Evolutionary conservation across 805 yeast genomes (phyloP).

Genomic region (Wickerhamiella slavikovae): DNA sequence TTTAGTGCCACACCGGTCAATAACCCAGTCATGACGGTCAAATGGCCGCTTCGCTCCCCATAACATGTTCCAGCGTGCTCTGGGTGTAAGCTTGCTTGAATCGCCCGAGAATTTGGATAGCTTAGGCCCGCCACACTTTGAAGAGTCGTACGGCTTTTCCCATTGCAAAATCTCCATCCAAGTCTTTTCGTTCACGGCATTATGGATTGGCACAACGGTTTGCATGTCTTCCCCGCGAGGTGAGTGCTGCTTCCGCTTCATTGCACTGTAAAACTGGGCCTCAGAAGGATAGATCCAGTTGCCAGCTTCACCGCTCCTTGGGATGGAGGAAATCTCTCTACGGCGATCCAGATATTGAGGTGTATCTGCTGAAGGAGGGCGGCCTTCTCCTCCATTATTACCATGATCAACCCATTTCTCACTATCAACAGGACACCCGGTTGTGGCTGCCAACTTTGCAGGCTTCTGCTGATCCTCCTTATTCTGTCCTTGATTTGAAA

Average conservation of each 20-base stretch:
- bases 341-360: conserved; percentile 36
- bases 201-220: conserved; percentile 83
- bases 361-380: conserved; percentile 10
- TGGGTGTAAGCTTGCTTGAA: conserved; percentile 64
- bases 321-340: conserved; percentile 63
- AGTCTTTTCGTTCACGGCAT: conserved; percentile 79
- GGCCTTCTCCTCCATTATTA: conserved; percentile 17
- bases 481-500: no score
- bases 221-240: conserved; percentile 71
- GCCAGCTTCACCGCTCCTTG: conserved; percentile 40
- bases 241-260: conserved; percentile 76
- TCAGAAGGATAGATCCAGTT: conserved; percentile 96
- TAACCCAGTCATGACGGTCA: conserved; percentile 90
- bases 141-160: conserved; percentile 30
- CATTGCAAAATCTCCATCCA: conserved; percentile 71
- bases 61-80: conserved; percentile 49
- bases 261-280: conserved; percentile 84
- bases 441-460: neutral
- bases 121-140: conserved; percentile 62
- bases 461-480: neutral
- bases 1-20: conserved; percentile 63
- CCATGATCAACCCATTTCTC: conserved; percentile 11
- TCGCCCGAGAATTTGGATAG: conserved; percentile 81
- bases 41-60: conserved; percentile 66
- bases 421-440: conserved; percentile 16